Base-by-base conservation (phyloP, 495 filamentous ascomycete genomes). In the Collariella sp. region DNA sequence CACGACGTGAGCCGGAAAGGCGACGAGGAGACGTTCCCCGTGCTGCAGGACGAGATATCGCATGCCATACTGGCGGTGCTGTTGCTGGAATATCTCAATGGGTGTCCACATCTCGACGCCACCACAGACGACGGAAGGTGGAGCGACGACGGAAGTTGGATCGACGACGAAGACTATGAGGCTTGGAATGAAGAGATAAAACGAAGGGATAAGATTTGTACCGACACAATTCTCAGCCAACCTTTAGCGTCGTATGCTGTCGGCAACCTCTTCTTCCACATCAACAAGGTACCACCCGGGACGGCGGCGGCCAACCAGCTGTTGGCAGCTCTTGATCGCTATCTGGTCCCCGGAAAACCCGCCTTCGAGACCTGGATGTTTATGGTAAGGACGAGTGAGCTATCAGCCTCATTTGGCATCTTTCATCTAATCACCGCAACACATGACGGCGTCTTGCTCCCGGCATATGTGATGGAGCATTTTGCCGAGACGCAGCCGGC, bases 1-100 rank as follows among this genome's bases (percentile, higher is more conserved):
- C 45, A 58, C 19, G 69, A 69, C 39, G 31, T 39, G 19, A 48
- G 18, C 40, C 49, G 58, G 5, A 57, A 22, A n/a, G 34, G 22
- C 9, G 22, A 13, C 7, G 15, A 23, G 3, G 50, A 24, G 12
- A 19, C 40, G 9, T 45, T 45, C n/a, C 53, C 45, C 0, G 29
- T 43, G 22, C 26, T 52, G 18, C 26, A 35, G 11, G 39, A 24
- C 24, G 20, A 44, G 19, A 18, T 29, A 3, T 52, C 50, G 9
- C 50, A 52, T 20, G 50, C 40, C 31, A 26, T 36, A 41, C 26
- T 52, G 26, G 50, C 50, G 26, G 40, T 24, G 13, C 26, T 52
- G 39, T 45, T 19, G 20, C 9, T 45, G 18, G 40, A 52, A 26
- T 52, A 44, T 19, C 50, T 52, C 18, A 10, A 52, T 19, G 40